Conservation (phyloP, 2,329 filamentous ascomycete genomes). For the Cordyceps cateniannulata region DNA sequence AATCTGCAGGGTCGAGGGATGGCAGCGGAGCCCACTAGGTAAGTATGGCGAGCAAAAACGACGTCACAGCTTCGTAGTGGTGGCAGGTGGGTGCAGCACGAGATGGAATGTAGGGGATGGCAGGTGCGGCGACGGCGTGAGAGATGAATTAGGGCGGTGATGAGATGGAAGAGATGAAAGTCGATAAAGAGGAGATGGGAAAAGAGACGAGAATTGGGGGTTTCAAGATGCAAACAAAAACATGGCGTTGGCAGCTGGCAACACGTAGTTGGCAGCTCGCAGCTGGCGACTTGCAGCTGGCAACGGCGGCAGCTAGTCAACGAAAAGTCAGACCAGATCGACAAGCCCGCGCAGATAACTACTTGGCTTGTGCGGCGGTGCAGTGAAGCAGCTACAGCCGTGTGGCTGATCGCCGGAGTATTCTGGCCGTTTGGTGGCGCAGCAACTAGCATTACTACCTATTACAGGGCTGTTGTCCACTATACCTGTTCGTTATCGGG, state of each 20-base stretch:
- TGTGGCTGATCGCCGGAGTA: neutral
- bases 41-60: neutral
- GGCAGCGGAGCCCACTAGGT: neutral
- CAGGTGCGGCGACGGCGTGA: neutral
- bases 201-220: neutral
- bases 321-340: neutral
- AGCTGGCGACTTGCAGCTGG: neutral
- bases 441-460: neutral
- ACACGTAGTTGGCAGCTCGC: neutral
- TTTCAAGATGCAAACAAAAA: neutral
- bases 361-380: neutral
- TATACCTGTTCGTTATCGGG: neutral
- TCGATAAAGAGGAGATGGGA: neutral
- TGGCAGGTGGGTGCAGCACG: conserved; percentile 4
- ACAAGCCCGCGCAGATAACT: neutral
- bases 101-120: neutral
- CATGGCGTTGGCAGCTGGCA: neutral
- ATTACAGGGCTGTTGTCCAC: neutral
- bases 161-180: neutral
- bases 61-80: conserved; percentile 6
- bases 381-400: neutral
- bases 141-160: neutral
- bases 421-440: neutral
- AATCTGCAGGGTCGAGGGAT: conserved; percentile 9
- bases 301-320: neutral